A percentile compares a stretch with the other conserved stretches of the same genome.
Evolutionary conservation across 495 filamentous ascomycete species (phyloP).

Genomic region (Neurospora intermedia): DNA sequence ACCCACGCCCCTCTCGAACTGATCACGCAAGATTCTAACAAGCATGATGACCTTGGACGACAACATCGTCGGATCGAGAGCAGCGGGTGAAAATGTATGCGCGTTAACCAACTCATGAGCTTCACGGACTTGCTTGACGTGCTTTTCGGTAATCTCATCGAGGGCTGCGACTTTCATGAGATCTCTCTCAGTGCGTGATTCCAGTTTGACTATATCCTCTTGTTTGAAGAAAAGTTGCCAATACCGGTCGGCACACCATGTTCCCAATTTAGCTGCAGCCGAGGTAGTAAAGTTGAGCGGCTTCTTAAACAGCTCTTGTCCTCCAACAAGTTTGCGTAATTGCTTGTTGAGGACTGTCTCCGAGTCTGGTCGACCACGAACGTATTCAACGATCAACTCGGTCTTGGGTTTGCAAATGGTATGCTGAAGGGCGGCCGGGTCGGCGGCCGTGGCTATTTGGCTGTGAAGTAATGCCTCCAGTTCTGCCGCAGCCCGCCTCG

Average conservation of each 20-base stretch:
- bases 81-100: slow-evolving; percentile 37
- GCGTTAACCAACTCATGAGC: slow-evolving; percentile 46
- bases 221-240: slow-evolving; percentile 66
- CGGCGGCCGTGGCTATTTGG: slow-evolving; percentile 72
- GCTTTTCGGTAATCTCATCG: slow-evolving; percentile 34
- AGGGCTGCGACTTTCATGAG: slow-evolving; percentile 19
- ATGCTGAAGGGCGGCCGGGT: slow-evolving; percentile 49
- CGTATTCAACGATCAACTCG: slow-evolving; percentile 53
- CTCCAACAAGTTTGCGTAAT: slow-evolving; percentile 45
- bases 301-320: slow-evolving; percentile 45
- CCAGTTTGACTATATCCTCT: slow-evolving; percentile 51
- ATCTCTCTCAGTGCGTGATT: slow-evolving; percentile 42
- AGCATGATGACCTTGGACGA: slow-evolving; percentile 68
- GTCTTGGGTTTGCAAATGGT: slow-evolving; percentile 44
- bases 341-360: slow-evolving; percentile 53
- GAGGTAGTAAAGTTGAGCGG: slow-evolving; percentile 47
- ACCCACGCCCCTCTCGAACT: slow-evolving; percentile 42
- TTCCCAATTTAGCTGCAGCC: slow-evolving; percentile 60
- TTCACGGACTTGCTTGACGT: slow-evolving; percentile 46
- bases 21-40: slow-evolving; percentile 39
- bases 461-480: slow-evolving; percentile 70
- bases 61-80: slow-evolving; percentile 32
- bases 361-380: slow-evolving; percentile 36
- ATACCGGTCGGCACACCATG: slow-evolving; percentile 77
- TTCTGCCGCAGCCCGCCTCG: slow-evolving; percentile 59